Evolutionary conservation across 148 eudicot species (phyloP).

Genomic region (Bassia scoparia): DNA sequence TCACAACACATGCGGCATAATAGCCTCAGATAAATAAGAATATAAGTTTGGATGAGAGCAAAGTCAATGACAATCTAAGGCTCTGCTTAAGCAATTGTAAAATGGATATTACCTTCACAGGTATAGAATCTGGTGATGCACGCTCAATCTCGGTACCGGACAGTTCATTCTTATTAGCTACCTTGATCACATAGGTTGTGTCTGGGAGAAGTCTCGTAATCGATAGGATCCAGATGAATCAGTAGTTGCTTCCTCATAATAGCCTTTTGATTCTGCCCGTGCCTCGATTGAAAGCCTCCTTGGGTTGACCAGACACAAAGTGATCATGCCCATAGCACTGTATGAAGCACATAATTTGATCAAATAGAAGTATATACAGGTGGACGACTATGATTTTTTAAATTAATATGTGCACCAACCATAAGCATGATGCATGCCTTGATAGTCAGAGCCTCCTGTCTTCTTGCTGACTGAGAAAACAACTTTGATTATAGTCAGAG

Average conservation of each 20-base stretch:
- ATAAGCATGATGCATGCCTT: background rate
- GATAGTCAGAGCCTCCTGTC: background rate
- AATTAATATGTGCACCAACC: background rate
- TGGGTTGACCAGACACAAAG: conserved; percentile 89
- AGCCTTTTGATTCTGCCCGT: conserved; percentile 77
- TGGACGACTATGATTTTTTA: background rate
- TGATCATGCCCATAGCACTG: conserved; percentile 86
- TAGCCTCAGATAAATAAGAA: background rate
- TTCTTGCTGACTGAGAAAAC: background rate
- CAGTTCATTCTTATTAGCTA: conserved; percentile 55
- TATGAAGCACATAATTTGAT: conserved; percentile 18
- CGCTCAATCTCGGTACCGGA: conserved; percentile 67
- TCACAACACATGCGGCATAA: background rate
- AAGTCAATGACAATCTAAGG: background rate
- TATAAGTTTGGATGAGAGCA: background rate
- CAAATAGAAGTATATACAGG: background rate
- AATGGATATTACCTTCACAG: conserved; percentile 49
- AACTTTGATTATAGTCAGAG: background rate
- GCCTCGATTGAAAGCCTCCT: conserved; percentile 90
- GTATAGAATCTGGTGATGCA: conserved; percentile 73
- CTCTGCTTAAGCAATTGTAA: background rate
- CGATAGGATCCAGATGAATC: conserved; percentile 88
- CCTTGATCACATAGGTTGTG: conserved; percentile 63
- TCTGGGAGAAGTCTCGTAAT: conserved; percentile 82
- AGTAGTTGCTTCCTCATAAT: conserved; percentile 85